These are phyloP conservation scores for Monosporascus ibericus DNA, from an alignment of 2,329 filamentous ascomycete species.

Conservation along the genomic window DNA sequence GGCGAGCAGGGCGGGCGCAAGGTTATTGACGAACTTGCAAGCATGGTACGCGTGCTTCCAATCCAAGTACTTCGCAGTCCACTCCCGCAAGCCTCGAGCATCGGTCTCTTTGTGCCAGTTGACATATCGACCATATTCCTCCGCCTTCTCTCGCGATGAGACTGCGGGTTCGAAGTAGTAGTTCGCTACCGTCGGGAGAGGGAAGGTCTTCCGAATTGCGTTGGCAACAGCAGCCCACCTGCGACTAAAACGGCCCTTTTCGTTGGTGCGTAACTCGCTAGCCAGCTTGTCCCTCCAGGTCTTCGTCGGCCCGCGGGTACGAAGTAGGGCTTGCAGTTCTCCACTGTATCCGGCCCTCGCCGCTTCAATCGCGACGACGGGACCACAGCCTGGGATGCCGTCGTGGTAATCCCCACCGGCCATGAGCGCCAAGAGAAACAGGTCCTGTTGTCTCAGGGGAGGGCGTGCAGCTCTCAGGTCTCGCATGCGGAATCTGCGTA, in stretches of 20 bases:
- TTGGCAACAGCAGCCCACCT: background rate
- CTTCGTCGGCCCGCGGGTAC: background rate
- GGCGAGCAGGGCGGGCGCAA: background rate
- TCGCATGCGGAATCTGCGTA: constrained; percentile 6
- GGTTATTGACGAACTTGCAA: background rate
- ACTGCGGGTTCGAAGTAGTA: background rate
- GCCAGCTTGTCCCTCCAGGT: background rate
- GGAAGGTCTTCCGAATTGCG: background rate
- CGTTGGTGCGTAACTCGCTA: background rate
- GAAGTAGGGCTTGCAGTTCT: background rate
- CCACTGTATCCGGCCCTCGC: background rate
- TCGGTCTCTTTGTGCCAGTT: background rate
- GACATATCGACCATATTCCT: background rate
- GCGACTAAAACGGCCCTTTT: background rate
- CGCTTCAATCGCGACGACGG: background rate
- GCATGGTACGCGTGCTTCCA: background rate
- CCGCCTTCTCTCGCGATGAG: background rate
- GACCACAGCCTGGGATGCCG: constrained; percentile 13
- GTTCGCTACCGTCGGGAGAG: background rate
- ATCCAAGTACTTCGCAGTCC: background rate
- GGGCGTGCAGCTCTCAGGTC: constrained; percentile 2
- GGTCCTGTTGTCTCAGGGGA: constrained; percentile 9
- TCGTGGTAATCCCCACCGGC: constrained; percentile 17
- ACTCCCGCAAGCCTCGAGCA: background rate
- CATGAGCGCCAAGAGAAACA: constrained; percentile 18